Evolutionary conservation across 148 eudicot genomes (phyloP).

Genomic region (Silene latifolia): DNA sequence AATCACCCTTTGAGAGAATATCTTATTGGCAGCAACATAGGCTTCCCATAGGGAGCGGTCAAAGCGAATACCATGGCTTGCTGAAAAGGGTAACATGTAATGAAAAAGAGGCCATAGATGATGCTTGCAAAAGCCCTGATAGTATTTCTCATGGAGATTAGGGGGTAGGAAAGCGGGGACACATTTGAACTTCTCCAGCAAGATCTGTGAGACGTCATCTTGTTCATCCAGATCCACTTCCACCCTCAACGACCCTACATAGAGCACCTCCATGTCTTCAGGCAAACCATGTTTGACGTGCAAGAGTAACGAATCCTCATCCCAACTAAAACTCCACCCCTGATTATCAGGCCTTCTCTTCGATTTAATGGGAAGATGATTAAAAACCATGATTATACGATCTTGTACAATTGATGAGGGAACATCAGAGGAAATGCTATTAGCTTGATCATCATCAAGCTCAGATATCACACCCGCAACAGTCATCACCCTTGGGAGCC

Average conservation of each 20-base stretch:
- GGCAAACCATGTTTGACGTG: slow-evolving; percentile 39
- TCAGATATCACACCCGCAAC: slow-evolving; percentile 43
- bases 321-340: slow-evolving; percentile 44
- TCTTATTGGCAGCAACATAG: slow-evolving; percentile 38
- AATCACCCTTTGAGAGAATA: slow-evolving; percentile 39
- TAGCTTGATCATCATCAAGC: slow-evolving; percentile 34
- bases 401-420: slow-evolving; percentile 34
- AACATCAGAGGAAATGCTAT: slow-evolving; percentile 37
- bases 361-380: slow-evolving; percentile 35
- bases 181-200: slow-evolving; percentile 38
- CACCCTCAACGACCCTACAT: slow-evolving; percentile 38
- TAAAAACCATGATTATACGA: slow-evolving; percentile 34
- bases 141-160: slow-evolving; percentile 28
- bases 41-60: slow-evolving; percentile 43
- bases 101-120: slow-evolving; percentile 46
- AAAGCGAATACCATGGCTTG: slow-evolving; percentile 39
- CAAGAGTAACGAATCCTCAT: slow-evolving; percentile 35
- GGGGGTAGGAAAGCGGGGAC: slow-evolving; percentile 39
- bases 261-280: slow-evolving; percentile 39
- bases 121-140: slow-evolving; percentile 46
- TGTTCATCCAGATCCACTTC: slow-evolving; percentile 35
- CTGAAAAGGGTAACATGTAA: slow-evolving; percentile 43
- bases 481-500: slow-evolving; percentile 41
- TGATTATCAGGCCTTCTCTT: slow-evolving; percentile 31
- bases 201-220: slow-evolving; percentile 38